phyloP scores from a whole-genome alignment of 1,139 yeast genomes.

The Casaregolazyma lundiana region DNA sequence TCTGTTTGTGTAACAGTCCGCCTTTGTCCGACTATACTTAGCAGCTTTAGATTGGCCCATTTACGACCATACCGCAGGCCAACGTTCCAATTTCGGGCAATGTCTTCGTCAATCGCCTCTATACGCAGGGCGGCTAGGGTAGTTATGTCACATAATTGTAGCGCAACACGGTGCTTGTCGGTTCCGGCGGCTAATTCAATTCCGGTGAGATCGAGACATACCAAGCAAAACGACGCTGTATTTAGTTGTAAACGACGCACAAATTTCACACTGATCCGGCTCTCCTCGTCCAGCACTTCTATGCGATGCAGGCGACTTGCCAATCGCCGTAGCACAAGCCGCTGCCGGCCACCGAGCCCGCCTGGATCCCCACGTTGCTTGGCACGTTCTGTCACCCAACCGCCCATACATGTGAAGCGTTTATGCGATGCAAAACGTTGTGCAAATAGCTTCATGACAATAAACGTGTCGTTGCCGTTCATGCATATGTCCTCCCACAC shows the following conservation, averaged over 20 bases:
- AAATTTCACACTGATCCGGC: not conserved
- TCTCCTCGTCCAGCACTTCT: not conserved
- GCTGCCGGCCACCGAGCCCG: not conserved
- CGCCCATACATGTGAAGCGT: slow-evolving; percentile 9
- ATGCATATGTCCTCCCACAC: slow-evolving; percentile 25
- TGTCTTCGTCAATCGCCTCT: slow-evolving; percentile 1
- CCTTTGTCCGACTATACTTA: slow-evolving; percentile 4
- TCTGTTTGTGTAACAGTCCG: not conserved
- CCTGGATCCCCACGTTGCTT: not conserved
- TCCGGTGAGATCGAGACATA: slow-evolving; percentile 4
- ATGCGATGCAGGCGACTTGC: not conserved
- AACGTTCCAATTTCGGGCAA: slow-evolving; percentile 2
- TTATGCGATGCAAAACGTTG: slow-evolving; percentile 17
- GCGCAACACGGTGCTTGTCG: not conserved
- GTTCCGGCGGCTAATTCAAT: not conserved
- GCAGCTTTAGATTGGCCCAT: slow-evolving; percentile 3
- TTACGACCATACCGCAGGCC: slow-evolving; percentile 2
- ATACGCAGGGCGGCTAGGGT: slow-evolving; percentile 7
- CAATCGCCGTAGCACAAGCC: not conserved
- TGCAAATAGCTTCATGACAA: slow-evolving; percentile 23
- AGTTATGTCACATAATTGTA: not conserved
- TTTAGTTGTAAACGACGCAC: not conserved
- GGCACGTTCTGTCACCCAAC: not conserved
- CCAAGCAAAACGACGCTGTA: not conserved
- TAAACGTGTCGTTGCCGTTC: slow-evolving; percentile 25